A percentile compares a stretch with the other conserved stretches of the same genome.
Evolutionary conservation across 2,329 filamentous ascomycete genomes (phyloP).

Genomic region (Penicillium capsulatum): DNA sequence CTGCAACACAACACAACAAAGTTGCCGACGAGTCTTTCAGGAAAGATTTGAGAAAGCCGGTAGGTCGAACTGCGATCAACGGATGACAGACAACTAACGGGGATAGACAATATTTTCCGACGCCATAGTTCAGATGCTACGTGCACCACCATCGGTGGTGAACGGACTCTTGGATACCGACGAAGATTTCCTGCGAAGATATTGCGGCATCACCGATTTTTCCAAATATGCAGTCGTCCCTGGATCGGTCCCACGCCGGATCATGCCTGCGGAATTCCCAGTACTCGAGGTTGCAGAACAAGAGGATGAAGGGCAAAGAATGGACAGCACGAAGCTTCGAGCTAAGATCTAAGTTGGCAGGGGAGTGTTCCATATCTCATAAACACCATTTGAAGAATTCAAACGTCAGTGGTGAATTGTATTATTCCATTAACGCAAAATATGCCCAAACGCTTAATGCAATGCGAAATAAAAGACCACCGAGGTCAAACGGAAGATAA

Average conservation of each 20-base stretch:
- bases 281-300: constrained; percentile 71
- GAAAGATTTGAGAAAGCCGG: constrained; percentile 61
- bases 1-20: constrained; percentile 60
- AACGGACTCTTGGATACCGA: constrained; percentile 72
- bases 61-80: constrained; percentile 20
- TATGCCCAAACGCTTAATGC: constrained; percentile 13
- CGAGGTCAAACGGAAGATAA: constrained; percentile 1
- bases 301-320: constrained; percentile 68
- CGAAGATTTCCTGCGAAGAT: constrained; percentile 70
- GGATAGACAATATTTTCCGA: constrained; percentile 66
- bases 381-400: no score
- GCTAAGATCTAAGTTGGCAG: constrained; percentile 23
- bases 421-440: constrained; percentile 7
- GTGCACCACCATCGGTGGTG: constrained; percentile 55
- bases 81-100: constrained; percentile 10
- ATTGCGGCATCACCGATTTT: constrained; percentile 65
- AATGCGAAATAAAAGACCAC: constrained; percentile 11
- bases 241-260: constrained; percentile 62
- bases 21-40: constrained; percentile 44
- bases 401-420: neutral
- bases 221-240: constrained; percentile 65
- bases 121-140: constrained; percentile 68
- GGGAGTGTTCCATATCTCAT: neutral
- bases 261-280: constrained; percentile 70
- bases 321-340: constrained; percentile 57